These are phyloP conservation scores for Populus deltoides DNA, from an alignment of 345 rosid genomes.

Conservation along the genomic window DNA sequence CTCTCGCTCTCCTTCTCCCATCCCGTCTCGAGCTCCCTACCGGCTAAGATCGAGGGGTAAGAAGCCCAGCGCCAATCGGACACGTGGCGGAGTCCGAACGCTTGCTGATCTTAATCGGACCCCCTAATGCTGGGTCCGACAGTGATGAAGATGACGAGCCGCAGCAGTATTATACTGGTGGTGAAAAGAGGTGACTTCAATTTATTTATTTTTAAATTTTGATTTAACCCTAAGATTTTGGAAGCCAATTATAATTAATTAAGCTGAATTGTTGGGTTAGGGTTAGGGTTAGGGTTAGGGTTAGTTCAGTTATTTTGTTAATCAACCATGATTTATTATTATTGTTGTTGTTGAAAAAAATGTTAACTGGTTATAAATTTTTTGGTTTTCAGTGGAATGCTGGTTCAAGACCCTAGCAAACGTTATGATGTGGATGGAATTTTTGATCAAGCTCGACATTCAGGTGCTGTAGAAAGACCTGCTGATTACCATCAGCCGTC, in stretches of 20 bases:
- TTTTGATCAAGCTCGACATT: constrained; percentile 60
- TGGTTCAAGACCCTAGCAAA: constrained; percentile 77
- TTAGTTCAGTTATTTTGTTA: neutral
- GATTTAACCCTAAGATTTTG: neutral
- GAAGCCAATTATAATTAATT: neutral
- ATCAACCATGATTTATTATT: neutral
- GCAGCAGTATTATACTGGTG: constrained; percentile 81
- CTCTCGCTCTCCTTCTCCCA: constrained; percentile 48
- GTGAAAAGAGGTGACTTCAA: constrained; percentile 65
- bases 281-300: neutral
- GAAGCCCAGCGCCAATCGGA: constrained; percentile 37
- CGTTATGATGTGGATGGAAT: constrained; percentile 58
- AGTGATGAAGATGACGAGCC: constrained; percentile 52
- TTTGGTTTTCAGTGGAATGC: constrained; percentile 65
- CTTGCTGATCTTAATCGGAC: constrained; percentile 80
- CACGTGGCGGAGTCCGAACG: constrained; percentile 62
- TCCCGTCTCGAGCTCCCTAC: constrained; percentile 32
- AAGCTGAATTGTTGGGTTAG: neutral
- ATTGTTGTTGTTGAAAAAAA: neutral
- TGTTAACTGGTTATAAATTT: neutral
- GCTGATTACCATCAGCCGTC: constrained; percentile 44
- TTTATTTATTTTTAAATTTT: neutral
- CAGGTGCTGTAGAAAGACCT: constrained; percentile 64
- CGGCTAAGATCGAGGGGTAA: constrained; percentile 52
- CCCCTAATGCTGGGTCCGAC: constrained; percentile 27